Conservation (phyloP, 768 basidiomycete species). For the Hemileccinum impolitum region DNA sequence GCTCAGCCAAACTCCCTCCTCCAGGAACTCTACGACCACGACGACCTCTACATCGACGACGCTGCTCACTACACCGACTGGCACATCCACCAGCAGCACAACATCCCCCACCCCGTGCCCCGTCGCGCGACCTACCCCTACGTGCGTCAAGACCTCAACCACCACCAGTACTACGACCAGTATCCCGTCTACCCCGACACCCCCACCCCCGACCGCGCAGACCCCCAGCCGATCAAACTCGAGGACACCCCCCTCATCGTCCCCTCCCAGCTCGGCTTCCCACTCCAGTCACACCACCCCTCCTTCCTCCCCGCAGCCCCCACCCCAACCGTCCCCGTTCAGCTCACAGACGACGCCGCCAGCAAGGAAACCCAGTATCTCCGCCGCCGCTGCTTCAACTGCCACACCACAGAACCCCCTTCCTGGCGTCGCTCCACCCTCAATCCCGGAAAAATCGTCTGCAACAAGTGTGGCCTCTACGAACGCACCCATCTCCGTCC, state of each 20-base stretch:
- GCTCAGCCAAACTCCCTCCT: slow-evolving; percentile 46
- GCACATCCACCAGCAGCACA: slow-evolving; percentile 36
- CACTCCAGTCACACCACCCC: slow-evolving; percentile 33
- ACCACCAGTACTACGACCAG: slow-evolving; percentile 33
- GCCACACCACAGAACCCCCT: slow-evolving; percentile 88
- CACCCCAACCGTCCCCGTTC: slow-evolving; percentile 54
- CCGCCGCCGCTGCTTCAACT: slow-evolving; percentile 85
- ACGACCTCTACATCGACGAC: slow-evolving; percentile 42
- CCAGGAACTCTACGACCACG: slow-evolving; percentile 68
- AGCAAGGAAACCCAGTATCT: slow-evolving; percentile 91
- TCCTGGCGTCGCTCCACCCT: slow-evolving; percentile 86
- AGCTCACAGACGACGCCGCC: slow-evolving; percentile 88
- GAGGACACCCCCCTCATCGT: slow-evolving; percentile 61
- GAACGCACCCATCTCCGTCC: slow-evolving; percentile 85
- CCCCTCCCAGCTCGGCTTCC: slow-evolving; percentile 51
- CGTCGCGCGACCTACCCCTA: slow-evolving; percentile 77
- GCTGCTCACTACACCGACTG: slow-evolving; percentile 34
- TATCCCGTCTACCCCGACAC: slow-evolving; percentile 40
- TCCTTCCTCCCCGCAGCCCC: slow-evolving; percentile 41
- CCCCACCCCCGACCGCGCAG: slow-evolving; percentile 26
- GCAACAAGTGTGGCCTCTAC: slow-evolving; percentile 91
- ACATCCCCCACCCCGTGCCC: slow-evolving; percentile 30
- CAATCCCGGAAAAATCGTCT: slow-evolving; percentile 89
- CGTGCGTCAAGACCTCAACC: slow-evolving; percentile 66
- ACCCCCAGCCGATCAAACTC: slow-evolving; percentile 52